phyloP scores from a whole-genome alignment of 2,329 filamentous ascomycete genomes.

The Arachnomyces sp. region DNA sequence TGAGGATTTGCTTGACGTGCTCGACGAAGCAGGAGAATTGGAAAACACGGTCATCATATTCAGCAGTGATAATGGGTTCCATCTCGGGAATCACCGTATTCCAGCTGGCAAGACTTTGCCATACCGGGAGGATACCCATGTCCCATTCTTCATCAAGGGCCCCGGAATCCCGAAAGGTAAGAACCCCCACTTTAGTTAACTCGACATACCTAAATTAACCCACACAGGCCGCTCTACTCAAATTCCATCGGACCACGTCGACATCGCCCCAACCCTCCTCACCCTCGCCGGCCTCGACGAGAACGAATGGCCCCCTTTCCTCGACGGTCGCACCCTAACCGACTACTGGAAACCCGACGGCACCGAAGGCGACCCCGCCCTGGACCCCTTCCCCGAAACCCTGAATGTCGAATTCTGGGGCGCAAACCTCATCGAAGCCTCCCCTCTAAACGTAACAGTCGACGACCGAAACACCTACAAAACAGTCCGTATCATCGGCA shows the following conservation, averaged over 20 bases:
- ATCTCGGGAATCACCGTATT: slow-evolving; percentile 21
- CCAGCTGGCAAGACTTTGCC: slow-evolving; percentile 20
- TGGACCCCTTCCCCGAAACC: slow-evolving; percentile 3
- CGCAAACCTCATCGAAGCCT: slow-evolving; percentile 15
- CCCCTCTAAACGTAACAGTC: neutral
- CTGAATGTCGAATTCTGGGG: slow-evolving; percentile 12
- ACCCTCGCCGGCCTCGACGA: slow-evolving; percentile 18
- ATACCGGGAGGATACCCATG: slow-evolving; percentile 25
- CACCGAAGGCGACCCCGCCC: slow-evolving; percentile 1
- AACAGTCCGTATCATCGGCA: slow-evolving; percentile 19
- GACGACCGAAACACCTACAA: slow-evolving; percentile 21
- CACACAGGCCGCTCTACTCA: slow-evolving; percentile 5
- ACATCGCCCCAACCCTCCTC: slow-evolving; percentile 24
- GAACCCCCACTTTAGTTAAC: neutral
- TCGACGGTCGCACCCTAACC: slow-evolving; percentile 25
- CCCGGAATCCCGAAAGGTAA: slow-evolving; percentile 17
- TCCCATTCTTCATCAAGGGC: slow-evolving; percentile 24
- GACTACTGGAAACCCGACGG: slow-evolving; percentile 20
- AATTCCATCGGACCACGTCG: slow-evolving; percentile 18
- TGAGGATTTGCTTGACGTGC: slow-evolving; percentile 21
- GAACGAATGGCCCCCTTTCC: slow-evolving; percentile 16
- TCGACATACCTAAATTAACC: too few relatives aligned
- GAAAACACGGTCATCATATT: slow-evolving; percentile 23
- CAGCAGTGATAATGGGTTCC: slow-evolving; percentile 23
- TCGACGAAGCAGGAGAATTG: slow-evolving; percentile 18